Base-by-base conservation (phyloP, 1,284 basidiomycete species). In the Jaminaea rosea region DNA sequence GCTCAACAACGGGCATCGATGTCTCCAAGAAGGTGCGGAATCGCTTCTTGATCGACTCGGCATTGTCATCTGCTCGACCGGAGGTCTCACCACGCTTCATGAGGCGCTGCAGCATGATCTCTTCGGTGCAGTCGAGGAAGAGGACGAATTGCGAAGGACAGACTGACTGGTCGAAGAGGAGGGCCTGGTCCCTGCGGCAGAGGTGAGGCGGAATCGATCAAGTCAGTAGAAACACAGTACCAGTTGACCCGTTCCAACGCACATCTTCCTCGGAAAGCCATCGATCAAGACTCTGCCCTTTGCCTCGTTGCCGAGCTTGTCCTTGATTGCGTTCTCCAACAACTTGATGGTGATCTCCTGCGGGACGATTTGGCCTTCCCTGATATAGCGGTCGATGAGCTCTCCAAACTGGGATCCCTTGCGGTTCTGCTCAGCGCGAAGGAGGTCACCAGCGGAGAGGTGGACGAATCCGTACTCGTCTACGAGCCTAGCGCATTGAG, bases 211-310 rank as follows among this genome's bases (percentile, higher is more conserved):
- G n/a, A n/a, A n/a, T n/a, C n/a, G n/a, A n/a, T n/a, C n/a, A n/a
- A n/a, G n/a, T n/a, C n/a, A n/a, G n/a, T n/a, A n/a, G n/a, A n/a
- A n/a, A n/a, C n/a, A n/a, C n/a, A n/a, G n/a, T n/a, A n/a, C n/a
- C n/a, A n/a, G n/a, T n/a, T n/a, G n/a, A n/a, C n/a, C n/a, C n/a
- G n/a, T n/a, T n/a, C n/a, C n/a, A n/a, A n/a, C n/a, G n/a, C n/a
- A n/a, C 89, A 98, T 91, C 80, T 96, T 89, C 56, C 94, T 82
- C 42, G 94, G 94, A 78, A 98, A 98, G 3, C 94, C 94, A 65
- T 99, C 94, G 62, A 99, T 85, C 59, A 98, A 80, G 80, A 98
- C 98, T 45, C 89, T 83, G 34, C 87, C 88, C 54, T 79, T 79
- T 36, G 85, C 88, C 46, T 82, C 78, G 26, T 54, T 46, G 17